Percentiles rank a stretch among this genome's conserved stretches.
phyloP scores from a whole-genome alignment of 192 early-diverging fungal genomes.

The Phlyctochytrium planicorne region DNA sequence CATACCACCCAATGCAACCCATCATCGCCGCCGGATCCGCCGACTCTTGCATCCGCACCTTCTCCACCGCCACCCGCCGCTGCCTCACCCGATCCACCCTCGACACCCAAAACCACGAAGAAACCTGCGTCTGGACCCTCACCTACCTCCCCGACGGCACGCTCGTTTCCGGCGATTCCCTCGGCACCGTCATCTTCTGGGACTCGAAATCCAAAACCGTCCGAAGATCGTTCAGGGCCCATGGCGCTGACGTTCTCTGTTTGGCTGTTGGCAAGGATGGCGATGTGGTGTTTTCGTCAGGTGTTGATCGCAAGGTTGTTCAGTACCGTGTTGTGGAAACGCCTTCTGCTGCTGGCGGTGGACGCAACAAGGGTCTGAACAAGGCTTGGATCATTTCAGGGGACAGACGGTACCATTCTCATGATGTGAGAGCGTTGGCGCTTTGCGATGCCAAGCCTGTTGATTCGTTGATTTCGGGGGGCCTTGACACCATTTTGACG shows the following conservation, averaged over 20 bases:
- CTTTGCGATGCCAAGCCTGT: conserved; percentile 67
- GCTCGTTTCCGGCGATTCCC: conserved; percentile 86
- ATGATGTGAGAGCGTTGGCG: conserved; percentile 89
- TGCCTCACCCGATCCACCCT: conserved; percentile 72
- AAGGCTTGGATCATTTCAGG: conserved; percentile 79
- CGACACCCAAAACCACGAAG: conserved; percentile 63
- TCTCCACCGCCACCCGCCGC: conserved; percentile 31
- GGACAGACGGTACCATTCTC: conserved; percentile 86
- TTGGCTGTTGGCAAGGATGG: conserved; percentile 66
- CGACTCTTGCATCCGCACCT: conserved; percentile 69
- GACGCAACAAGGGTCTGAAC: conserved; percentile 4
- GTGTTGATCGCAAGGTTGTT: conserved; percentile 86
- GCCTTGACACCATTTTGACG: conserved; percentile 46
- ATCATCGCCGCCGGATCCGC: conserved; percentile 80
- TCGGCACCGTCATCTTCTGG: conserved; percentile 91
- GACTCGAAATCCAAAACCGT: conserved; percentile 67
- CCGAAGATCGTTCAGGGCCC: conserved; percentile 68
- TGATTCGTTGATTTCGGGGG: conserved; percentile 77
- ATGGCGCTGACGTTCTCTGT: conserved; percentile 87
- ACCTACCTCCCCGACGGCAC: conserved; percentile 50
- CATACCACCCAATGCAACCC: conserved; percentile 74
- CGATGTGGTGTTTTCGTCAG: conserved; percentile 77
- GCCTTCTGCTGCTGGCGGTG: neutral
- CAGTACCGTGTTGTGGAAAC: conserved; percentile 55
- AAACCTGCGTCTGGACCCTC: conserved; percentile 90